These are phyloP conservation scores for Talaromyces sp. DNA, from an alignment of 2,329 filamentous ascomycete genomes.

Conservation along the genomic window DNA sequence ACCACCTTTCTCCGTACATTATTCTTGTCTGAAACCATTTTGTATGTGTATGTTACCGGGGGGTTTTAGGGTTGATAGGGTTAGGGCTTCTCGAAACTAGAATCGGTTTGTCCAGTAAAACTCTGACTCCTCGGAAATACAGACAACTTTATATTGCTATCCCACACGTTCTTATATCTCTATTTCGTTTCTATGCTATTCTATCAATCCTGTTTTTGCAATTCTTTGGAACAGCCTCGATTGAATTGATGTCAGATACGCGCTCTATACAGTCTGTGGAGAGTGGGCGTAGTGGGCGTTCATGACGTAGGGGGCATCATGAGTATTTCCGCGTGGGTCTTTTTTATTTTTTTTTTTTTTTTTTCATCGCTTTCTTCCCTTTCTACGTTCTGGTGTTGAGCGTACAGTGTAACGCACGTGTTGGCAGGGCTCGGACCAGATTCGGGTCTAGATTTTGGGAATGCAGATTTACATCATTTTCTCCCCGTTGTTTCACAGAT, in stretches of 20 bases:
- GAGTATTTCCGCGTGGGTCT: slow-evolving; percentile 5
- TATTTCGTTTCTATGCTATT: background rate
- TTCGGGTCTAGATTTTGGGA: background rate
- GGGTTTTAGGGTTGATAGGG: background rate
- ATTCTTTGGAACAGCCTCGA: background rate
- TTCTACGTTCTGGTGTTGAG: background rate
- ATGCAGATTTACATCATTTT: slow-evolving; percentile 10
- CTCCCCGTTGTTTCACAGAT: background rate
- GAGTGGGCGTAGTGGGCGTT: background rate
- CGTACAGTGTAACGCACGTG: background rate
- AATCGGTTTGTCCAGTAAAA: background rate
- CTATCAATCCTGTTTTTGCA: background rate
- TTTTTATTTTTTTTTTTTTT: background rate
- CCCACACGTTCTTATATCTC: too few relatives aligned
- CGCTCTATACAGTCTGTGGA: background rate
- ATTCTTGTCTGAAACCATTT: slow-evolving; percentile 4
- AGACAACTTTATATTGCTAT: background rate
- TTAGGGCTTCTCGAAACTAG: background rate
- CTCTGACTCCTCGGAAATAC: background rate
- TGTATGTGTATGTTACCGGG: background rate
- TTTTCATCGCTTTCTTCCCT: background rate
- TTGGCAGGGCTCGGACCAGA: background rate
- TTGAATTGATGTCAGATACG: slow-evolving; percentile 3
- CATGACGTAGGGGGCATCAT: slow-evolving; percentile 15
- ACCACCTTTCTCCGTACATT: slow-evolving; percentile 14